Base-by-base conservation (phyloP, 768 basidiomycete species). In the Porphyrellus cyaneotinctus region DNA sequence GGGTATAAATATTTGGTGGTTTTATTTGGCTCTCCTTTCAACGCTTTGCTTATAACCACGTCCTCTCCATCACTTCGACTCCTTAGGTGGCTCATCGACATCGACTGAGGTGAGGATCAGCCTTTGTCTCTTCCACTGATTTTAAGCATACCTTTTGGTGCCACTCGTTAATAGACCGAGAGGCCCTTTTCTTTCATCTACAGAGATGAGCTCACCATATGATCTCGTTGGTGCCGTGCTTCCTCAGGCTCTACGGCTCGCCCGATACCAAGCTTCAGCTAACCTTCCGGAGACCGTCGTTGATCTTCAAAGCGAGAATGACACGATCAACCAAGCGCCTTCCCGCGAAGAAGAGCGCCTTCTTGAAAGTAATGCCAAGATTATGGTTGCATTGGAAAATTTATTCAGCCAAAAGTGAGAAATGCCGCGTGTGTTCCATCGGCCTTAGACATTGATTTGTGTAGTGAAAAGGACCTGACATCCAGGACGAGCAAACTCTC, bases 331-430 rank as follows among this genome's bases (percentile, higher is more conserved):
- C 2, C 55, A 60, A 14, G 50, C 53, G 0, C 61, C 65, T 6
- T 58, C 57, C 6, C 18, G 43, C 56, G 44, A 62, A 44, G 69
- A 71, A 49, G 54, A 61, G 44, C 37, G 51, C 36, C 24, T 51
- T 14, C 41, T 75, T 18, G 49, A 54, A 5, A 11, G 28, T 9
- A 62, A 66, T 43, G 66, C 66, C 12, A 43, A 18, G 6, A 49
- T 61, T 3, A 64, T 70, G 9, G 53, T 43, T 6, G 48, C 52
- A 0, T 36, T 76, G 15, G 74, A 75, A 51, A 63, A 70, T 24
- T 33, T 75, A 13, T 77, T 71, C 52, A 76, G 75, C 49, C 52
- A 62, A 30, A 70, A 71, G 75, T 70, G 18, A 61, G 75, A 69
- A 48, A 39, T 38, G 14, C 43, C 35, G 12, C 14, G 36, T 17